phyloP scores from a whole-genome alignment of 805 yeast species.

The Candida sonorensis region DNA sequence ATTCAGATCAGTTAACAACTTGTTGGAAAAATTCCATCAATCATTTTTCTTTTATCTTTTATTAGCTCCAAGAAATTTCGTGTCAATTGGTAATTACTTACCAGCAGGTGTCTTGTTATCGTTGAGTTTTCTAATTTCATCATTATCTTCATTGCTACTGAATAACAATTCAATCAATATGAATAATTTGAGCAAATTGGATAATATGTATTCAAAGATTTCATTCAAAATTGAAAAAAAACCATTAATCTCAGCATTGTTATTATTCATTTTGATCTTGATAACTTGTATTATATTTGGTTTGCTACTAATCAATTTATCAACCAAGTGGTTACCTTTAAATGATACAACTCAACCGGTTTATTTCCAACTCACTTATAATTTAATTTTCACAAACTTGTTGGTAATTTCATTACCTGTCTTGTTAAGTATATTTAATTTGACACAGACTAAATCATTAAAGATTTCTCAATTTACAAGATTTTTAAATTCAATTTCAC shows the following conservation, averaged over 20 bases:
- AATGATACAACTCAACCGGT: conserved; percentile 2
- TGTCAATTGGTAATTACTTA: conserved; percentile 87
- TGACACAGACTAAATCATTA: not conserved
- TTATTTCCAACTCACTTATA: conserved; percentile 12
- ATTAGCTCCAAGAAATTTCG: conserved; percentile 71
- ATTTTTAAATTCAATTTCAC: conserved; percentile 21
- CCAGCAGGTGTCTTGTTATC: conserved; percentile 79
- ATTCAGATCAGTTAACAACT: conserved; percentile 82
- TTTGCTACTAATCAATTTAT: conserved; percentile 11
- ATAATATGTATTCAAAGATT: no score
- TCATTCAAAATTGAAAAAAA: conserved; percentile 16
- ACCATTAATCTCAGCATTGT: conserved; percentile 23
- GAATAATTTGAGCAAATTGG: no score
- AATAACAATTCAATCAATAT: no score
- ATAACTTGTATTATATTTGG: conserved; percentile 20
- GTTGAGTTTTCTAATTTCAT: conserved; percentile 59
- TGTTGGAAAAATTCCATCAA: conserved; percentile 94
- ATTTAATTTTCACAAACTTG: conserved; percentile 4
- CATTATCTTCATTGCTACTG: conserved; percentile 51
- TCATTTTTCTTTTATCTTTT: conserved; percentile 89
- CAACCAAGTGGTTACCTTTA: conserved; percentile 4
- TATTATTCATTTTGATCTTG: conserved; percentile 24
- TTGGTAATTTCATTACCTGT: conserved; percentile 11
- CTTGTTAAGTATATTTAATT: conserved; percentile 2
- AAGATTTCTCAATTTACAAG: conserved; percentile 18